These are phyloP conservation scores for Cladophialophora exuberans DNA, from an alignment of 2,329 filamentous ascomycete genomes.

Conservation along the genomic window DNA sequence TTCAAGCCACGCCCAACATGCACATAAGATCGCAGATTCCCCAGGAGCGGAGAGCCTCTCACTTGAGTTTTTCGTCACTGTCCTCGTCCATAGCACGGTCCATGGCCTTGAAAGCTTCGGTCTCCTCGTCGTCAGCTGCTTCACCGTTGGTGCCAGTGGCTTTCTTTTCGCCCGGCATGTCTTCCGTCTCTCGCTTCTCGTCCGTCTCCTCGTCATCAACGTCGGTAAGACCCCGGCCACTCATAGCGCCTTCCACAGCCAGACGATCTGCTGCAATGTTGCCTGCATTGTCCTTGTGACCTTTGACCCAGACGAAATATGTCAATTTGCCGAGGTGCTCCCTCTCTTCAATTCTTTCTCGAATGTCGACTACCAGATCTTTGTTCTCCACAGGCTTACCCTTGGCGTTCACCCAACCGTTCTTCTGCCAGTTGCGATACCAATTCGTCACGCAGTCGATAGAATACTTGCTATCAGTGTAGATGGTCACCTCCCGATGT, in stretches of 20 bases:
- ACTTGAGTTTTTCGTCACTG: constrained; percentile 9
- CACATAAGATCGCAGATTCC: too few species aligned
- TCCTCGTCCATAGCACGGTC: constrained; percentile 26
- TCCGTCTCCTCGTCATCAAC: constrained; percentile 34
- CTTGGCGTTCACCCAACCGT: constrained; percentile 75
- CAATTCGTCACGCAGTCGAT: constrained; percentile 88
- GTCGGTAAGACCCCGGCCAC: constrained; percentile 37
- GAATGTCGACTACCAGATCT: constrained; percentile 76
- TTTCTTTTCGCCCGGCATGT: neutral
- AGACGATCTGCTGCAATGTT: constrained; percentile 81
- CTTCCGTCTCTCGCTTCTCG: constrained; percentile 16
- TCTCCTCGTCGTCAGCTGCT: constrained; percentile 15
- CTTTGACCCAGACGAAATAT: constrained; percentile 86
- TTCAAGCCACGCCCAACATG: too few species aligned
- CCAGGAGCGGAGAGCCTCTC: neutral
- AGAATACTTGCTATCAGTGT: constrained; percentile 87
- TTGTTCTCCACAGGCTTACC: constrained; percentile 80
- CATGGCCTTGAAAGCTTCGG: constrained; percentile 22
- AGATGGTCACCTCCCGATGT: constrained; percentile 72
- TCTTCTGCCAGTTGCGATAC: constrained; percentile 75
- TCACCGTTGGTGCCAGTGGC: neutral
- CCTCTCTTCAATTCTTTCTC: constrained; percentile 71
- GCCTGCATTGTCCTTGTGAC: constrained; percentile 72
- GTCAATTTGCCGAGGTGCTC: constrained; percentile 64
- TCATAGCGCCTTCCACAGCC: constrained; percentile 68